Base-by-base conservation (phyloP, 352 stramenopile species). In the Phytophthora parvispora region DNA sequence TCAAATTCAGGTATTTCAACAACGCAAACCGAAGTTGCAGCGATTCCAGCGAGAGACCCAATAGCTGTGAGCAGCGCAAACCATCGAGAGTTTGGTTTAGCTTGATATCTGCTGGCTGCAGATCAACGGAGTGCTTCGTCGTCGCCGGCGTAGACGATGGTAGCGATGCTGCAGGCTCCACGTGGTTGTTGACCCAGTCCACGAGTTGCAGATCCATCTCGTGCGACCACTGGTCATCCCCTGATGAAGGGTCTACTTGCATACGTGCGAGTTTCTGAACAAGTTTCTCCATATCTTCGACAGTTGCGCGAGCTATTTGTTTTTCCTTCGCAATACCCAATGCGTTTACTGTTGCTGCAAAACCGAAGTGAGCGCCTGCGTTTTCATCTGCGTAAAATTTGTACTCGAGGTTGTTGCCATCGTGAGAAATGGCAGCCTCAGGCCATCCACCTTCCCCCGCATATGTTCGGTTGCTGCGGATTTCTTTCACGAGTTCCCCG, bases 161-260 rank as follows among this genome's bases (percentile, higher is more conserved):
- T 12, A 81, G 40, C 1, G 65, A 81, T 16, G 50, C 73, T 29
- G 58, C 60, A 27, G 60, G 79, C 60, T 97, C 89, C 1, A 95
- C 69, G 31, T 91, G 81, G 24, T 75, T 90, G 58, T 97, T 97
- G 16, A 97, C 83, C 89, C 89, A 97, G 56, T 97, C 89, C 2
- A 96, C 83, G 0, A 97, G 75, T 69, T 97, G 90, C 7, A 81
- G 71, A 63, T 97, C 89, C 87, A 97, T 96, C 2, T 67, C 69
- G 24, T 73, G 51, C 12, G 82, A 90, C 90, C 90, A 97, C 45
- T 43, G 0, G 27, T 64, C 34, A 22, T 25, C 54, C 20, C 68
- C 32, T 1, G 15, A 42, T 1, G n/a, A 31, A 9, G 65, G 54
- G 32, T 63, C 29, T 55, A 20, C 38, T 55, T 78, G 60, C 15